Evolutionary conservation across 2,329 filamentous ascomycete genomes (phyloP).

Genomic region (Cladosporium sp.): DNA sequence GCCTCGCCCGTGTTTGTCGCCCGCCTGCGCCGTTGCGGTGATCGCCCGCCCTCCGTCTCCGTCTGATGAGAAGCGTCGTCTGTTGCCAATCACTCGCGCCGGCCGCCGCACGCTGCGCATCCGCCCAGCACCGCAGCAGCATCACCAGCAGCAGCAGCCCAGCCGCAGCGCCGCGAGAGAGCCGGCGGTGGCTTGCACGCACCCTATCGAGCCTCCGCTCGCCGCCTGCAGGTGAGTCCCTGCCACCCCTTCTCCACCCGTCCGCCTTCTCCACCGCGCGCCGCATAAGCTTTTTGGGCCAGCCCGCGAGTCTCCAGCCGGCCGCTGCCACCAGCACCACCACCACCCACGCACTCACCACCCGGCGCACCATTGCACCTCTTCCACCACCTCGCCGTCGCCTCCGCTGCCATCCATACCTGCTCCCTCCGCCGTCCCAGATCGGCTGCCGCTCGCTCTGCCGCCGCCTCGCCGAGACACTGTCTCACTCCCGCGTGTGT

Average conservation of each 20-base stretch:
- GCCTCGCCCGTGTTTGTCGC: too few relatives aligned
- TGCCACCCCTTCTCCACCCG: background rate
- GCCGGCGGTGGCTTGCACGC: background rate
- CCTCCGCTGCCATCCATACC: background rate
- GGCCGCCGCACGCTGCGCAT: too few relatives aligned
- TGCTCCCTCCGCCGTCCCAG: background rate
- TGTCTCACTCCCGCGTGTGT: slow-evolving; percentile 2
- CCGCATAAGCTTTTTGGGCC: background rate
- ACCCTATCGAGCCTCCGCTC: background rate
- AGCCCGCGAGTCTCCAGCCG: background rate
- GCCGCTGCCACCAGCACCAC: background rate
- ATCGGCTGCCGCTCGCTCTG: background rate
- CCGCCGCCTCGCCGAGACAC: background rate
- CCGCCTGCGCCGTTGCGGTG: too few relatives aligned
- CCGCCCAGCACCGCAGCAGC: too few relatives aligned
- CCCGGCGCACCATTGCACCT: background rate
- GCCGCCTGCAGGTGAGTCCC: background rate
- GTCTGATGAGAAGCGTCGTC: too few relatives aligned
- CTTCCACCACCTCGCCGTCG: background rate
- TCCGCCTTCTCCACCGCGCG: background rate
- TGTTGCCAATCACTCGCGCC: too few relatives aligned
- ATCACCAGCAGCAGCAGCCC: too few relatives aligned
- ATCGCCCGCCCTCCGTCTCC: too few relatives aligned
- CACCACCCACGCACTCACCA: background rate
- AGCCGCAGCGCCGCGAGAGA: too few relatives aligned